Evolutionary conservation across 306 rosid species (phyloP), one percentile per base, ranked within the genome.

Genomic region (Fagus sylvatica): DNA sequence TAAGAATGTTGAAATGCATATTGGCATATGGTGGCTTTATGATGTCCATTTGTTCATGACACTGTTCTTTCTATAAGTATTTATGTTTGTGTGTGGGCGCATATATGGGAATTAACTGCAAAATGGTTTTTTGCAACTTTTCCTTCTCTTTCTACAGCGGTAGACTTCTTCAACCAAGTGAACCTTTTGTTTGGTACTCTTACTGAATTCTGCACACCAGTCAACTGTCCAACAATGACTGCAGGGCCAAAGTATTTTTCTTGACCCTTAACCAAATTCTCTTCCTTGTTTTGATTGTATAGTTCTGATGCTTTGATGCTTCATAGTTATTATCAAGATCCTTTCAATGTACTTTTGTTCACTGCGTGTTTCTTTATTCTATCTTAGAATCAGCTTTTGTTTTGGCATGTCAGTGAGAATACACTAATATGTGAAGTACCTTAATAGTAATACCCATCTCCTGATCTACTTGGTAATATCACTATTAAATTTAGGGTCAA

Each of bases 101-200:
- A 8, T 10, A 13, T 13, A 46, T 10, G 51, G 8, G 51, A 46
- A 8, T 10, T 13, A 46, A 10, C 8, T 46, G 3, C 11, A 4
- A 46, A 46, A 13, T 46, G 15, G 13, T 37, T 12, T 55, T 62
- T 67, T 36, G n/a, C n/a, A n/a, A n/a, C 30, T 59, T 48, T n/a
- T 69, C 69, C 28, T 40, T 46, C 9, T 72, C 59, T 72, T 34
- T 60, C 51, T 40, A 75, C 91, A 93, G 97, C 97, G 40, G 98
- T 91, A 49, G 98, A 93, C 76, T 93, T 93, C 78, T 93, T 93
- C 85, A 93, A 93, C 85, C 97, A 93, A 85, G 94, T 93, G 82
- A 93, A 89, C 81, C 83, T 93, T 73, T 87, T 93, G 13, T 85
- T 77, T 71, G 98, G 98, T 15, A 93, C 98, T 30, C 91, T 93